Evolutionary conservation across 1,139 yeast species (phyloP).

Genomic region (Taphrina populina): DNA sequence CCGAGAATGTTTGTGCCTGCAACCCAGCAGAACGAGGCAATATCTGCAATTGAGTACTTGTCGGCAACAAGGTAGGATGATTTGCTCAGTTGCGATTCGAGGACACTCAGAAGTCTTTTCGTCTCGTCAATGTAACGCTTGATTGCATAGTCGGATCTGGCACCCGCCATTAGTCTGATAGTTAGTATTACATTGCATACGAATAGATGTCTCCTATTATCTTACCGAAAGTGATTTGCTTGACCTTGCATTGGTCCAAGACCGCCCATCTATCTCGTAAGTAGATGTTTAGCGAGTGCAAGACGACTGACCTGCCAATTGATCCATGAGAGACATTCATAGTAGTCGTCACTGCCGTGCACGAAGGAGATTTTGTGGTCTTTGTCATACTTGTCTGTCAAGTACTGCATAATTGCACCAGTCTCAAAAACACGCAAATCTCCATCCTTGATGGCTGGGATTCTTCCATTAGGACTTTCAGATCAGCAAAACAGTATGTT

Average conservation of each 20-base stretch:
- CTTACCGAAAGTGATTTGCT: slow-evolving; percentile 55
- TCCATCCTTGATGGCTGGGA: slow-evolving; percentile 58
- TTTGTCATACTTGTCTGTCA: slow-evolving; percentile 57
- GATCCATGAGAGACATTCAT: slow-evolving; percentile 50
- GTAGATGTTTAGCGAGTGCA: too few species aligned
- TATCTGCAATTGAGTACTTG: slow-evolving; percentile 57
- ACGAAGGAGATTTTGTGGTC: slow-evolving; percentile 54
- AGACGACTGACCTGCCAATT: too few species aligned
- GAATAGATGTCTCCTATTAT: too few species aligned
- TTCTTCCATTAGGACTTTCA: slow-evolving; percentile 52
- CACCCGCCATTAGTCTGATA: slow-evolving; percentile 40
- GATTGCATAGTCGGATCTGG: slow-evolving; percentile 54
- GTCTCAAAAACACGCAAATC: slow-evolving; percentile 51
- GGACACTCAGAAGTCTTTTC: slow-evolving; percentile 55
- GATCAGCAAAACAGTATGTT: neutral
- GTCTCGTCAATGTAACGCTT: slow-evolving; percentile 56
- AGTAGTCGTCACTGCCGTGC: slow-evolving; percentile 45
- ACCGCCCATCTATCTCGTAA: slow-evolving; percentile 59
- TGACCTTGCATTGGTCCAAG: slow-evolving; percentile 63
- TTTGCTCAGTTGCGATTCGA: slow-evolving; percentile 52
- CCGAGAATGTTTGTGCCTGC: slow-evolving; percentile 3
- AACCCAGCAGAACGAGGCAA: slow-evolving; percentile 50
- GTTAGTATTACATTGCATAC: too few species aligned
- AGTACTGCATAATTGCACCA: slow-evolving; percentile 58
- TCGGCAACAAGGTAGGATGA: slow-evolving; percentile 59